Conservation (phyloP, 1,284 basidiomycete species). For the Microbotryum lychnidis-dioicae region DNA sequence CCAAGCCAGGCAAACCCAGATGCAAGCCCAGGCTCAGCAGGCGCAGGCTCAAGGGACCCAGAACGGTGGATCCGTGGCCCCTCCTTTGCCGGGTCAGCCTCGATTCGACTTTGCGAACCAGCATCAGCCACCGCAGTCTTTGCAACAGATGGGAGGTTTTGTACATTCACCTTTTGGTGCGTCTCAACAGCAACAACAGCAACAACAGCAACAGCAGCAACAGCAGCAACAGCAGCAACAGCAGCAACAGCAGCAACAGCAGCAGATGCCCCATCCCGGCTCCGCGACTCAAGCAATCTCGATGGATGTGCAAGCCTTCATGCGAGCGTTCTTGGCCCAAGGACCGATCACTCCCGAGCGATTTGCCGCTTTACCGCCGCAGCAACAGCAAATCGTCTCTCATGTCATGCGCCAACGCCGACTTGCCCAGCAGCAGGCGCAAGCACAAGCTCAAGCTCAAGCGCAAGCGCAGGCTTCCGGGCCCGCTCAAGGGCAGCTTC, state of each 20-base stretch:
- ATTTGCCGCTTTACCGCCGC: background rate
- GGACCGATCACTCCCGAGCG: background rate
- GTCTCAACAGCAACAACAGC: background rate
- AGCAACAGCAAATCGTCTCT: background rate
- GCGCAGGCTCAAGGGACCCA: too few relatives aligned
- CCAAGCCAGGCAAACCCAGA: background rate
- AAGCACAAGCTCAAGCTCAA: background rate
- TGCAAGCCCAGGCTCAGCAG: too few relatives aligned
- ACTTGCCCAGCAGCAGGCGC: background rate
- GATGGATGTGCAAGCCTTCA: background rate
- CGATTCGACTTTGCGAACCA: background rate
- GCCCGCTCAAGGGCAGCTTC: background rate
- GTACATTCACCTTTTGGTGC: background rate
- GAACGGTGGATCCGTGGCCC: too few relatives aligned
- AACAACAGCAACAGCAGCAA: background rate
- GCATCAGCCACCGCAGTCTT: background rate
- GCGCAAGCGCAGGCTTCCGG: background rate
- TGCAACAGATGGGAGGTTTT: background rate
- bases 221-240: background rate
- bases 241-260: conserved; percentile 1
- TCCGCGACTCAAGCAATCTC: background rate
- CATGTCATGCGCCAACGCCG: background rate
- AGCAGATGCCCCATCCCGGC: background rate
- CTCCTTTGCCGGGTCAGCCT: too few relatives aligned
- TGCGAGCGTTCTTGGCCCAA: background rate